phyloP scores from a whole-genome alignment of 495 filamentous ascomycete species.

The Mytilinidion resinicola region DNA sequence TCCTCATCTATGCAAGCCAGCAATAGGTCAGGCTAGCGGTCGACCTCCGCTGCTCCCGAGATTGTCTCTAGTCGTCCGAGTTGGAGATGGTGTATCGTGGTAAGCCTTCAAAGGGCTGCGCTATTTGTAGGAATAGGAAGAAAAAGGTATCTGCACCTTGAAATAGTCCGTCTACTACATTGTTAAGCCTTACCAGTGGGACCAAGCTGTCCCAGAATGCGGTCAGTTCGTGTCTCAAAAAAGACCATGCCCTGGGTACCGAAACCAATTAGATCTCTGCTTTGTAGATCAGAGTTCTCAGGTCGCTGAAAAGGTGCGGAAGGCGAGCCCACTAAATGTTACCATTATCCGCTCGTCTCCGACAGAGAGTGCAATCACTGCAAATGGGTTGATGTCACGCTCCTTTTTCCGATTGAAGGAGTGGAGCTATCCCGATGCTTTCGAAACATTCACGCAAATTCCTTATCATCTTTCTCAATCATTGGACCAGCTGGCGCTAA shows the following conservation, averaged over 20 bases:
- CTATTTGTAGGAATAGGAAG: constrained; percentile 18
- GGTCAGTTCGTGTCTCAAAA: constrained; percentile 15
- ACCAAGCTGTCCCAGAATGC: constrained; percentile 13
- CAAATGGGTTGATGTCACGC: no score
- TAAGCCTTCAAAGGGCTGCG: constrained; percentile 19
- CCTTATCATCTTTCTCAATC: constrained; percentile 5
- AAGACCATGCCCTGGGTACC: constrained; percentile 18
- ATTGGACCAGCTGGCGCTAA: constrained; percentile 10
- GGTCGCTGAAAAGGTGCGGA: constrained; percentile 7
- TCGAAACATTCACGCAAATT: not conserved
- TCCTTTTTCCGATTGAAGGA: not conserved
- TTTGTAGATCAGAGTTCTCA: constrained; percentile 22
- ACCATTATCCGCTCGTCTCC: not conserved
- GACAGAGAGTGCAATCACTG: not conserved
- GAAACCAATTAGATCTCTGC: constrained; percentile 13
- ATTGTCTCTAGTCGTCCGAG: not conserved
- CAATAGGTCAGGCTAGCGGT: no score
- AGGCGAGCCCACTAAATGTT: not conserved
- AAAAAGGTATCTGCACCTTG: constrained; percentile 10
- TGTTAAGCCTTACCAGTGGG: constrained; percentile 10
- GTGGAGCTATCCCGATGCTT: not conserved
- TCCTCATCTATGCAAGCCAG: no score
- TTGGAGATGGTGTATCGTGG: constrained; percentile 22
- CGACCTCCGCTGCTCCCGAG: no score
- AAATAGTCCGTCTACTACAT: not conserved